Conservation (phyloP, 805 yeast genomes). For the Ogataea salicorniae region DNA sequence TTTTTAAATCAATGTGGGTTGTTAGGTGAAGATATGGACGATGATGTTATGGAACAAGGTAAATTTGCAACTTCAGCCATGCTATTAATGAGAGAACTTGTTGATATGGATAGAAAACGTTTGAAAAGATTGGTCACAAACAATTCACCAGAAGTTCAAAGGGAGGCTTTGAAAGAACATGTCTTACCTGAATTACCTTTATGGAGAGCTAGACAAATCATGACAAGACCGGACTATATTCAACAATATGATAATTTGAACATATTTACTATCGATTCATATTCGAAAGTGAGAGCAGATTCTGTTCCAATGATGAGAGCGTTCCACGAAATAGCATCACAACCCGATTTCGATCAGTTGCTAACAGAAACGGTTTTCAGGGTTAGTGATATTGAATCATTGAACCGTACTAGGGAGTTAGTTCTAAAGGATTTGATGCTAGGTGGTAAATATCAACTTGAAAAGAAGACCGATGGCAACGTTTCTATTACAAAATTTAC, state of each 20-base stretch:
- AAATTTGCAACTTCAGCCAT: conserved; percentile 71
- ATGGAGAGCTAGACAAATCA: conserved; percentile 79
- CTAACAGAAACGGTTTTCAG: conserved; percentile 61
- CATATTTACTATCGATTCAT: conserved; percentile 73
- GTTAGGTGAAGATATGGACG: conserved; percentile 76
- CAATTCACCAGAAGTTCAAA: conserved; percentile 6
- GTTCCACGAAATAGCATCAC: conserved; percentile 68
- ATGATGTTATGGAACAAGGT: conserved; percentile 82
- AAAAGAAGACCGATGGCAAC: conserved; percentile 10
- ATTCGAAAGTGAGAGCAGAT: conserved; percentile 71
- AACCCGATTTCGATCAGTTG: conserved; percentile 65
- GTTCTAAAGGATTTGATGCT: conserved; percentile 61
- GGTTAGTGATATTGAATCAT: conserved; percentile 69
- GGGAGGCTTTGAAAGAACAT: conserved; percentile 35
- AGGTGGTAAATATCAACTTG: conserved; percentile 41
- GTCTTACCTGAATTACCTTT: conserved; percentile 67
- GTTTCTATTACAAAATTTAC: conserved; percentile 4
- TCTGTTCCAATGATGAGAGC: conserved; percentile 89
- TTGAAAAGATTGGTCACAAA: conserved; percentile 19
- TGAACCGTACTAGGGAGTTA: conserved; percentile 73
- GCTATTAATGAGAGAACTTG: conserved; percentile 65
- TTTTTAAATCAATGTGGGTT: conserved; percentile 77
- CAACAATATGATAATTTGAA: conserved; percentile 70
- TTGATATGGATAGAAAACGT: conserved; percentile 52
- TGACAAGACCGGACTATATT: conserved; percentile 81